Percentiles rank a stretch among this genome's conserved stretches.
These are phyloP conservation scores for Kitagawia praeruptora DNA, from an alignment of 129 eudicot species.

Conservation along the genomic window DNA sequence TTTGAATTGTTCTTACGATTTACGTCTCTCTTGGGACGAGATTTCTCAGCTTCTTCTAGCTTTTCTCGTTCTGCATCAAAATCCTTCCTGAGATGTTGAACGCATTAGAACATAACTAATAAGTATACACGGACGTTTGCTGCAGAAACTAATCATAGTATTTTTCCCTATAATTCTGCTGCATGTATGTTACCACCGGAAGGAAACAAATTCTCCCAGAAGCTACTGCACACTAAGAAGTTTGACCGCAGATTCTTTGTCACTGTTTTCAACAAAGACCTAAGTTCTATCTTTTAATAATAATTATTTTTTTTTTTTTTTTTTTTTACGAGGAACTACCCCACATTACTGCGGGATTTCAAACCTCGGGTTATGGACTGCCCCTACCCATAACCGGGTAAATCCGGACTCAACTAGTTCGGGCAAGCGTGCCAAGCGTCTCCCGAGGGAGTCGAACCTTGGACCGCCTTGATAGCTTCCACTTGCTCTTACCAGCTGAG, in stretches of 20 bases:
- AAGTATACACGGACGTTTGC: neutral
- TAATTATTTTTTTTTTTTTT: too few species aligned
- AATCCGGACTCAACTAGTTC: too few species aligned
- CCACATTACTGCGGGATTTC: too few species aligned
- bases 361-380: too few species aligned
- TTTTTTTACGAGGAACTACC: too few species aligned
- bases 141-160: neutral
- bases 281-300: neutral
- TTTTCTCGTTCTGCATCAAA: slow-evolving; percentile 73
- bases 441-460: too few species aligned
- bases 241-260: neutral
- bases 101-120: neutral
- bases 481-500: too few species aligned
- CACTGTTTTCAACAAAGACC: neutral
- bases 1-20: slow-evolving; percentile 40
- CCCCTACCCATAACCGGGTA: too few species aligned
- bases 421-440: too few species aligned
- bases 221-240: neutral
- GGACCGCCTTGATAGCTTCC: too few species aligned
- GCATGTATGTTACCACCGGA: neutral
- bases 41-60: slow-evolving; percentile 42
- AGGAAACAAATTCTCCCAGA: neutral
- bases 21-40: slow-evolving; percentile 24
- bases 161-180: neutral
- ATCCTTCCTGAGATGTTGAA: slow-evolving; percentile 55